These are phyloP conservation scores for Stipa capillata DNA, from an alignment of 176 grass and related monocot genomes.

Conservation along the genomic window DNA sequence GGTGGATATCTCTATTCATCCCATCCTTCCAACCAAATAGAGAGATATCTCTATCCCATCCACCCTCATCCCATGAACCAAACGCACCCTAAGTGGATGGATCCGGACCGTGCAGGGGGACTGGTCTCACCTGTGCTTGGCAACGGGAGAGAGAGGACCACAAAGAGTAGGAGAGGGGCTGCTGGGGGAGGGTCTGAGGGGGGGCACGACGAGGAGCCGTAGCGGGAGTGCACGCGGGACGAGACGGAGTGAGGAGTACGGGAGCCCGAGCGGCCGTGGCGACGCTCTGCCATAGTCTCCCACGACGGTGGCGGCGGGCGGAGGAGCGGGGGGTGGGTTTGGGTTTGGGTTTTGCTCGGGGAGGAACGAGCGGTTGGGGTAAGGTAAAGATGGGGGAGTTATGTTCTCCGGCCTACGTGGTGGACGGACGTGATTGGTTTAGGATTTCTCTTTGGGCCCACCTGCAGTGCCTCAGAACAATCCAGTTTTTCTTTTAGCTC, in stretches of 20 bases:
- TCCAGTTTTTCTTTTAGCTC: background rate
- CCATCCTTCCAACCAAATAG: too few species aligned
- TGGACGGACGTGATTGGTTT: background rate
- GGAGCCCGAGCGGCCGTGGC: constrained; percentile 47
- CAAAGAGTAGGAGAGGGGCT: constrained; percentile 79
- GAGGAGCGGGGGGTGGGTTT: background rate
- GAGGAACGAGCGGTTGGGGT: too few species aligned
- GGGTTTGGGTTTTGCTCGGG: constrained; percentile 35
- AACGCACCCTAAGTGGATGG: background rate
- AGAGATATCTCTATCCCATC: too few species aligned
- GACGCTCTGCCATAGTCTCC: constrained; percentile 78
- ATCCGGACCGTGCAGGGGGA: background rate
- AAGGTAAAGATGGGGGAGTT: too few species aligned
- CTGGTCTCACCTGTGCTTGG: constrained; percentile 47
- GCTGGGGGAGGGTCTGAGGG: constrained; percentile 66
- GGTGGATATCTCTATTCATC: too few species aligned
- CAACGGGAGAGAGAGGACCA: too few species aligned
- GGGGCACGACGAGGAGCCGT: constrained; percentile 51
- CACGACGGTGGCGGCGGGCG: background rate
- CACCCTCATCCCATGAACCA: too few species aligned
- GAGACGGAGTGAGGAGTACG: constrained; percentile 66
- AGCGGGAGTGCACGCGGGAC: constrained; percentile 41
- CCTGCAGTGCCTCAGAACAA: background rate
- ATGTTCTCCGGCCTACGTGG: too few species aligned
- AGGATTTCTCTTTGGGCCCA: background rate